Conservation (phyloP, 192 early-diverging fungal genomes). For the Backusella circina region DNA sequence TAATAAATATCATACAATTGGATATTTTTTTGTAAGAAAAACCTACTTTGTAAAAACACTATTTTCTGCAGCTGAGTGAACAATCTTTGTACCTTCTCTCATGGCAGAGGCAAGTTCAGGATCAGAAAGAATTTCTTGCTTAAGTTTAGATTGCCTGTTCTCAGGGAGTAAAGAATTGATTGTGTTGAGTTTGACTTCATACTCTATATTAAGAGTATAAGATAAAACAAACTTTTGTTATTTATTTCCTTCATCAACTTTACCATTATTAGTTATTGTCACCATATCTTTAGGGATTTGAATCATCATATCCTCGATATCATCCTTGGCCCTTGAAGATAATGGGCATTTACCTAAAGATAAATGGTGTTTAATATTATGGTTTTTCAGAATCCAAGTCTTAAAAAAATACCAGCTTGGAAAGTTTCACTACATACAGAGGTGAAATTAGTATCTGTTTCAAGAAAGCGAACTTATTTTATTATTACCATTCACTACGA, state of each 20-base stretch:
- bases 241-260: background rate
- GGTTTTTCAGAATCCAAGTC: background rate
- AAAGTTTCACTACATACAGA: background rate
- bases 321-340: background rate
- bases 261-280: background rate
- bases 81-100: slow-evolving; percentile 51
- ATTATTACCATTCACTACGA: background rate
- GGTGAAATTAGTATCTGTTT: background rate
- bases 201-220: background rate
- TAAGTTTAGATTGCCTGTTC: background rate
- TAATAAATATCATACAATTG: background rate
- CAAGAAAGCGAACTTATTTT: background rate
- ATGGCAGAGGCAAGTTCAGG: slow-evolving; percentile 46
- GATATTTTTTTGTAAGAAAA: background rate
- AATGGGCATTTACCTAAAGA: background rate
- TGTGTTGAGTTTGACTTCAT: background rate
- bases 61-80: slow-evolving; percentile 48
- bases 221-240: background rate
- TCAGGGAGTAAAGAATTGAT: background rate
- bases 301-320: slow-evolving; percentile 8
- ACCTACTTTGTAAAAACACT: slow-evolving; percentile 49
- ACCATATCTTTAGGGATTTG: slow-evolving; percentile 3
- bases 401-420: background rate
- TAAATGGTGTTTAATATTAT: background rate
- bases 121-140: slow-evolving; percentile 8